Conservation (phyloP, 768 basidiomycete genomes). For the Leccinellum luteum region DNA sequence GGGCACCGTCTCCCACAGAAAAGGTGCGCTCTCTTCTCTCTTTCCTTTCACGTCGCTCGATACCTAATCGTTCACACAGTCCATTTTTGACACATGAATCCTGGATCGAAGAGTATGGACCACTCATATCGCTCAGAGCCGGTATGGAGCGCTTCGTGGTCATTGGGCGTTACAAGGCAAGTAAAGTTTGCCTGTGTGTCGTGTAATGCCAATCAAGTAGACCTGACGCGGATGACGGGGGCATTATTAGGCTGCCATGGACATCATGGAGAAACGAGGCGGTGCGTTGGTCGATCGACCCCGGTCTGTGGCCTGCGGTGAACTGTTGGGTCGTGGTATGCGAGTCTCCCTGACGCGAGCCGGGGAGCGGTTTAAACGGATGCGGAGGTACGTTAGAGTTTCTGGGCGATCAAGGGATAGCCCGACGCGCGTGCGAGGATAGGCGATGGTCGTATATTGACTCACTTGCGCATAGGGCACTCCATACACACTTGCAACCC, state of each 20-base stretch:
- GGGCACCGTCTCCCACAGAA: conserved; percentile 3
- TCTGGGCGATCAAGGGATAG: too few species aligned
- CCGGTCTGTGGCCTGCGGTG: conserved; percentile 43
- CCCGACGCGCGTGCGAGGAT: neutral
- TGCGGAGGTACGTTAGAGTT: conserved; percentile 42
- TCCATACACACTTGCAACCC: conserved; percentile 53
- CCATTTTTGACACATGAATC: conserved; percentile 36
- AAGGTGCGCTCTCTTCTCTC: conserved; percentile 1
- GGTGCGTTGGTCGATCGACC: conserved; percentile 32
- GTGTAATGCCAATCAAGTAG: neutral
- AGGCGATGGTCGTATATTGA: neutral
- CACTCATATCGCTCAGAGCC: conserved; percentile 50
- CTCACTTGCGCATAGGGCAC: conserved; percentile 34
- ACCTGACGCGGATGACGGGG: neutral
- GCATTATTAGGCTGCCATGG: conserved; percentile 44
- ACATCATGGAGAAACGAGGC: conserved; percentile 61
- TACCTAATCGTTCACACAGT: neutral
- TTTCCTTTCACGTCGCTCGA: neutral
- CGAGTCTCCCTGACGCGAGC: conserved; percentile 45
- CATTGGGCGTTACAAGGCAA: conserved; percentile 19
- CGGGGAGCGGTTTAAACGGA: conserved; percentile 52
- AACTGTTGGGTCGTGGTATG: conserved; percentile 53
- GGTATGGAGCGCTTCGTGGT: conserved; percentile 28
- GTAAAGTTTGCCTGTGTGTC: neutral
- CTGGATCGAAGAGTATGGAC: conserved; percentile 57